Conservation (phyloP, 331 rosid species). For the Quercus tomentella region DNA sequence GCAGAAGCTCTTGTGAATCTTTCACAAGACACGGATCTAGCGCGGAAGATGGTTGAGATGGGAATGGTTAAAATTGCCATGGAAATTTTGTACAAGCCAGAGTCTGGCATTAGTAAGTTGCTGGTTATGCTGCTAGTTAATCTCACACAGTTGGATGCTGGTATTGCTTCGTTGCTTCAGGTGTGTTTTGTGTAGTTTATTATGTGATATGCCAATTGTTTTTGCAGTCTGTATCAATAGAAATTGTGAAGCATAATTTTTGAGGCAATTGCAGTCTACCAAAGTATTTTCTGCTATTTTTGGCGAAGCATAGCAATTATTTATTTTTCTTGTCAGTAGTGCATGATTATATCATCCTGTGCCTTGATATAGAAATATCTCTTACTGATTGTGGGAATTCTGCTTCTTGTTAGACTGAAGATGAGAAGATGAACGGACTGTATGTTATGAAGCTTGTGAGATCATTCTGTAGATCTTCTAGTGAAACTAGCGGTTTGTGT, state of each 20-base stretch:
- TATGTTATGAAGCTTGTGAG: slow-evolving; percentile 90
- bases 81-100: slow-evolving; percentile 71
- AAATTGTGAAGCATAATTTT: not conserved
- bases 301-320: not conserved
- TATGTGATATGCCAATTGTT: not conserved
- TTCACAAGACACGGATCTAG: slow-evolving; percentile 63
- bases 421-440: slow-evolving; percentile 80
- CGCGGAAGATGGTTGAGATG: slow-evolving; percentile 58
- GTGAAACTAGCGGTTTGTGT: slow-evolving; percentile 58
- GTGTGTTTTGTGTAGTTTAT: slow-evolving; percentile 26
- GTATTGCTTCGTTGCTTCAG: slow-evolving; percentile 74
- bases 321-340: not conserved
- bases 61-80: slow-evolving; percentile 52
- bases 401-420: slow-evolving; percentile 52
- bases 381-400: slow-evolving; percentile 3
- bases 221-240: not conserved
- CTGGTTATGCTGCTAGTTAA: slow-evolving; percentile 91
- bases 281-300: not conserved
- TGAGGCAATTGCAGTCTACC: not conserved
- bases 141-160: slow-evolving; percentile 75
- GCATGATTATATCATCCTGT: not conserved
- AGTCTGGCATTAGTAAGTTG: slow-evolving; percentile 48
- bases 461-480: slow-evolving; percentile 71
- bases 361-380: not conserved
- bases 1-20: slow-evolving; percentile 89